Evolutionary conservation across 2,329 filamentous ascomycete species (phyloP).

Genomic region (Verticillium longisporum): DNA sequence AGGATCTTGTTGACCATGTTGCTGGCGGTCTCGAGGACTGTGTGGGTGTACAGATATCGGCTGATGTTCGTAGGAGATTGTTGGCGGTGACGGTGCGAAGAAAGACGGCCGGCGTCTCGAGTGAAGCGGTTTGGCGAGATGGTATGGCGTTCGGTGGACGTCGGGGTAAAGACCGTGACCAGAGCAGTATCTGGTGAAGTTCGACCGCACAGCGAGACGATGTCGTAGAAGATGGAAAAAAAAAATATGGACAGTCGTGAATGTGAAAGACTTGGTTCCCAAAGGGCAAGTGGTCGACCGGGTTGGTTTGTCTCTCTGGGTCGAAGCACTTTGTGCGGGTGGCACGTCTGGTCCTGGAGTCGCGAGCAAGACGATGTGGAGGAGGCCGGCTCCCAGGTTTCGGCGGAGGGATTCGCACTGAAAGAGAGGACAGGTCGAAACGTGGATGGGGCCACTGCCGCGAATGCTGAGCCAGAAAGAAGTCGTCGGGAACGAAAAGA

Average conservation of each 20-base stretch:
- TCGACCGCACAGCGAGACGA: neutral
- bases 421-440: neutral
- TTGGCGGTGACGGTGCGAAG: neutral
- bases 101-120: neutral
- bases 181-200: neutral
- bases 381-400: neutral
- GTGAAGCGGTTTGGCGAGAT: neutral
- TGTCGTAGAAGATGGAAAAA: neutral
- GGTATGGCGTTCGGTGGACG: neutral
- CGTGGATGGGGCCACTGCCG: neutral
- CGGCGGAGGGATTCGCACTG: neutral
- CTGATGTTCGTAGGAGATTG: neutral
- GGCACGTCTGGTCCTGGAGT: neutral
- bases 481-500: neutral
- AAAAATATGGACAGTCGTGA: neutral
- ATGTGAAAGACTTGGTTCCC: neutral
- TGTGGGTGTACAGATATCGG: neutral
- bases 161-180: neutral
- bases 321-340: neutral
- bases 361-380: neutral
- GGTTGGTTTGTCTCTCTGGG: neutral
- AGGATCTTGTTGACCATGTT: slow-evolving; percentile 50
- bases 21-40: neutral
- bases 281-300: neutral
- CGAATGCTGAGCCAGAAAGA: neutral